Evolutionary conservation across 768 basidiomycete species (phyloP).

Genomic region (Strobilomyces echinocephalus): DNA sequence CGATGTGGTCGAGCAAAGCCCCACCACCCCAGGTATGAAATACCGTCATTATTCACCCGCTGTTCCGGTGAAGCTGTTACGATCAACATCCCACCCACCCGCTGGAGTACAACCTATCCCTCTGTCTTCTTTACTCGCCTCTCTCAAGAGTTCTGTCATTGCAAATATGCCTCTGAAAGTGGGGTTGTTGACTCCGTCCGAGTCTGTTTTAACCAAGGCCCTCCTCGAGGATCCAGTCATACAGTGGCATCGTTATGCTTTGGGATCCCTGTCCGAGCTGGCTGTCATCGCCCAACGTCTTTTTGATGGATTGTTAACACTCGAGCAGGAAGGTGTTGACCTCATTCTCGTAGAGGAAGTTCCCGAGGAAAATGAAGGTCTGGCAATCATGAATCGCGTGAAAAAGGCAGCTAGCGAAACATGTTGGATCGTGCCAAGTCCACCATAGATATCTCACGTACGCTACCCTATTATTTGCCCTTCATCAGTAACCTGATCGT

Average conservation of each 20-base stretch:
- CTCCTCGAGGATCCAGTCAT: slow-evolving; percentile 34
- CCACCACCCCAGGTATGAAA: slow-evolving; percentile 98
- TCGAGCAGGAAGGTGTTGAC: slow-evolving; percentile 75
- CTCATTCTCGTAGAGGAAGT: slow-evolving; percentile 84
- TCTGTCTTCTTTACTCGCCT: slow-evolving; percentile 38
- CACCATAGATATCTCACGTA: slow-evolving; percentile 16
- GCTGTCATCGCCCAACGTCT: slow-evolving; percentile 71
- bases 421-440: slow-evolving; percentile 25
- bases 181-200: slow-evolving; percentile 64
- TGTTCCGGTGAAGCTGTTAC: slow-evolving; percentile 76
- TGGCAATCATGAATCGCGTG: slow-evolving; percentile 94
- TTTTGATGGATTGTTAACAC: slow-evolving; percentile 80
- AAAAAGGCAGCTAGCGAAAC: slow-evolving; percentile 78
- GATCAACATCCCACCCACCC: slow-evolving; percentile 45
- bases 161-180: slow-evolving; percentile 36
- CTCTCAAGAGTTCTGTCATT: slow-evolving; percentile 31
- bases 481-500: not conserved
- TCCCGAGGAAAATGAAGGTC: slow-evolving; percentile 71
- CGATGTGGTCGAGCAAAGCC: slow-evolving; percentile 63
- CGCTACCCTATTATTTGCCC: slow-evolving; percentile 1
- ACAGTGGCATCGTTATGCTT: slow-evolving; percentile 52
- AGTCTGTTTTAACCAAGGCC: slow-evolving; percentile 39
- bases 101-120: slow-evolving; percentile 28
- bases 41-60: slow-evolving; percentile 95
- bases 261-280: slow-evolving; percentile 52